Percentiles rank a stretch among this genome's conserved stretches.
These are phyloP conservation scores for Xylaria nigripes DNA, from an alignment of 495 filamentous ascomycete genomes.

Conservation along the genomic window DNA sequence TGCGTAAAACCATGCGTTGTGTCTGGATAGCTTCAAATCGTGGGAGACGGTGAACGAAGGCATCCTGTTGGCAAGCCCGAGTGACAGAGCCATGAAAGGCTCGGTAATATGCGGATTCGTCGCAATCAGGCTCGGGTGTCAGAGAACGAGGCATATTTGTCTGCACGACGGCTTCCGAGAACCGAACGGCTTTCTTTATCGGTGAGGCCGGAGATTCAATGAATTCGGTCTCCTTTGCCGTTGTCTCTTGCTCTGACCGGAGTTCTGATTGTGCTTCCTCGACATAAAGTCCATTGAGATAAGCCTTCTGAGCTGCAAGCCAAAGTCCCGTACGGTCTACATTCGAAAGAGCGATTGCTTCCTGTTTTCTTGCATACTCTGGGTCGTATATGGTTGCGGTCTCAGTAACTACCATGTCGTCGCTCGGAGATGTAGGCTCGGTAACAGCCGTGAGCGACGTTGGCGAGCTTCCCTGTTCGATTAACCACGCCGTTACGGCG, in stretches of 20 bases:
- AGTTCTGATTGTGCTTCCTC: constrained; percentile 40
- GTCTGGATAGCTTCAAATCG: constrained; percentile 87
- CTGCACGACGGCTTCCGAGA: constrained; percentile 51
- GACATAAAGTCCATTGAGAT: constrained; percentile 55
- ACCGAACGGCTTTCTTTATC: constrained; percentile 69
- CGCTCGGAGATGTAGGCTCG: constrained; percentile 30
- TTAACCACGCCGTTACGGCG: background rate
- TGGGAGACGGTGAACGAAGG: constrained; percentile 71
- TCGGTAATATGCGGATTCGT: constrained; percentile 84
- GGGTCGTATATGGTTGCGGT: constrained; percentile 61
- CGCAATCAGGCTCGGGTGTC: constrained; percentile 40
- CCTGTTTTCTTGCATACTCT: constrained; percentile 57
- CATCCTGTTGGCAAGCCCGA: constrained; percentile 54
- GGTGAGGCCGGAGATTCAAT: constrained; percentile 28
- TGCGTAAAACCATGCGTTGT: constrained; percentile 57
- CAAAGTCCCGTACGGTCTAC: constrained; percentile 74
- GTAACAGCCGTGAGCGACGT: constrained; percentile 30
- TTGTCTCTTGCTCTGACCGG: constrained; percentile 24
- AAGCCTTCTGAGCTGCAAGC: constrained; percentile 70
- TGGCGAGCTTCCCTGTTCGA: constrained; percentile 19
- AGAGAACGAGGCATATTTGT: constrained; percentile 36
- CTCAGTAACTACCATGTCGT: constrained; percentile 42
- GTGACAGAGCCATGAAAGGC: constrained; percentile 68
- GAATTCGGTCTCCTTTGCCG: constrained; percentile 24
- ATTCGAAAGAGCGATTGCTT: constrained; percentile 54